phyloP scores from a whole-genome alignment of 1,284 basidiomycete species.

The Ustilago tritici region DNA sequence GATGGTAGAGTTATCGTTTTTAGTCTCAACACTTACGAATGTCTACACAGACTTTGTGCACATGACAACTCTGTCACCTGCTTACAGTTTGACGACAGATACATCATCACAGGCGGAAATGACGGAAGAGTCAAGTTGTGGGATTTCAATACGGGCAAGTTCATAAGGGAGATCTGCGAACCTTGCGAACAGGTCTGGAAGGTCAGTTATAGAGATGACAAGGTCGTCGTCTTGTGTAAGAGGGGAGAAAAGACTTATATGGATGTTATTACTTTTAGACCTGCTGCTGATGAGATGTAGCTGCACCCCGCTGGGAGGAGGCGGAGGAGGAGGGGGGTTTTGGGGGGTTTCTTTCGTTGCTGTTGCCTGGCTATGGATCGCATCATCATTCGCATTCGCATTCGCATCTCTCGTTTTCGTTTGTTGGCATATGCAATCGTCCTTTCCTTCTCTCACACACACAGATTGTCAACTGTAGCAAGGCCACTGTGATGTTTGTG shows the following conservation, averaged over 20 bases:
- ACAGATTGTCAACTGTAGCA: too few species aligned
- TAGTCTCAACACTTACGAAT: slow-evolving; percentile 76
- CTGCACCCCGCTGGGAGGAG: background rate
- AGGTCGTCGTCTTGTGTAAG: slow-evolving; percentile 84
- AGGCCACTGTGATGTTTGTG: too few species aligned
- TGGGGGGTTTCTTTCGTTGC: background rate
- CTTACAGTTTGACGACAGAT: slow-evolving; percentile 82
- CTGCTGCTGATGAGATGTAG: slow-evolving; percentile 52
- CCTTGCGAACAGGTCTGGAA: slow-evolving; percentile 84
- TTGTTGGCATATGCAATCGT: too few species aligned
- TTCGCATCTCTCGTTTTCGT: background rate
- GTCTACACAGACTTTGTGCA: slow-evolving; percentile 70
- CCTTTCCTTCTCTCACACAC: too few species aligned
- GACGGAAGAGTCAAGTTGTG: slow-evolving; percentile 91
- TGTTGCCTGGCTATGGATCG: background rate
- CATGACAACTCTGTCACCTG: slow-evolving; percentile 93
- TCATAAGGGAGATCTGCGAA: slow-evolving; percentile 64
- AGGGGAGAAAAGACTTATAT: slow-evolving; percentile 86
- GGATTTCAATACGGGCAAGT: slow-evolving; percentile 71
- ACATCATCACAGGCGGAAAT: slow-evolving; percentile 77
- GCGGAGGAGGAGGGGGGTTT: background rate
- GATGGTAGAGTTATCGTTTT: slow-evolving; percentile 95
- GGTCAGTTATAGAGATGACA: slow-evolving; percentile 81
- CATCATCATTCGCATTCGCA: too few species aligned
- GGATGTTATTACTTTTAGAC: slow-evolving; percentile 75